Base-by-base conservation (phyloP, 441 rosid genomes). In the Pelargonium myrrhifolium region DNA sequence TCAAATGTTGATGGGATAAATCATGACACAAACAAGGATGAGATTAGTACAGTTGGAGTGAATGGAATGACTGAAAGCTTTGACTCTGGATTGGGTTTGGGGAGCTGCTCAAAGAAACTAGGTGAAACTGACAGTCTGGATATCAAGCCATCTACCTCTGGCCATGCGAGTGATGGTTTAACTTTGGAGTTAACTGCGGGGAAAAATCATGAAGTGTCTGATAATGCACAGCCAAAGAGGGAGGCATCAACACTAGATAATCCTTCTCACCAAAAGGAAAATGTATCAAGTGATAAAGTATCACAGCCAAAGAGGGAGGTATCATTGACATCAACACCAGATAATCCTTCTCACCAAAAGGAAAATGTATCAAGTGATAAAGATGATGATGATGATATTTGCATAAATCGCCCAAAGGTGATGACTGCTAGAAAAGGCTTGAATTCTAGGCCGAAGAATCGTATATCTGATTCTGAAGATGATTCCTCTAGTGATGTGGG, bases 121-220 rank as follows among this genome's bases (percentile, higher is more conserved):
- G 78, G 65, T 72, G 86, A 76, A 74, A 73, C 71, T 72, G 81
- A 77, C 60, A 73, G 65, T 75, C 88, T 79, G 73, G 97, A 83
- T 75, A 24, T 45, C 49, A 82, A 88, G 80, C 81, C 80, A 65
- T 76, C 81, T 69, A 81, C 73, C 11, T 72, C 64, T 60, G 26
- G 73, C 71, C 78, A 75, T 65, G 78, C 49, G 59, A 81, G 79
- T 66, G 74, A 76, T 68, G 76, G 75, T 70, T 67, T 75, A 43
- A 74, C 80, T 66, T 74, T 74, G 15, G 72, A 67, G 71, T 72
- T 71, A 61, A 71, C 84, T 78, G 74, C 80, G 53, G 79, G 83
- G 78, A 79, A 75, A 74, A 82, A 76, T 63, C 65, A 42, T 47
- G 80, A 83, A 75, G 51, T 73, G 62, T 66, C 79, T n/a, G 76